Base-by-base conservation (phyloP, 1,284 basidiomycete species). In the Pisolithus thermaeus region DNA sequence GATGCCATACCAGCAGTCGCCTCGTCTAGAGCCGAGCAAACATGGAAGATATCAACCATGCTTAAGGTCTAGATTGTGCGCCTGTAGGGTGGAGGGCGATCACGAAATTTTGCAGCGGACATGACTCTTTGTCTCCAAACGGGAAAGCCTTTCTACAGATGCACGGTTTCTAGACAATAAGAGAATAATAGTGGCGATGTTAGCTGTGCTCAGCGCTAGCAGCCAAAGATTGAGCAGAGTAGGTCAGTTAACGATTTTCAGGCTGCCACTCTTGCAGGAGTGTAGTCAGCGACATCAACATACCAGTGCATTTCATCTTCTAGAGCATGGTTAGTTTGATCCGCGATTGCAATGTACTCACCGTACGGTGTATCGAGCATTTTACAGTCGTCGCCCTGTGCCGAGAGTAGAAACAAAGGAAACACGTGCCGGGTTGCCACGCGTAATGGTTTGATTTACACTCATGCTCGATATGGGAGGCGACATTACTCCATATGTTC, bases 181-280 rank as follows among this genome's bases (percentile, higher is more conserved):
- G 11, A 14, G 32, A 14, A 40, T 40, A 40, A 20, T 40, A 22
- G 5, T 18, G 3, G n/a, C 18, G 39, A 14, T 40, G 18, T 39
- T 32, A 12, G 23, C 32, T 35, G 12, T 14, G 32, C 12, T 35
- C 4, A 47, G n/a, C 23, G 7, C 27, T 12, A 22, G 42, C 43
- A 50, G 37, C 40, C 39, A 53, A 36, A 50, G 44, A 23, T 22
- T 50, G 50, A 44, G 49, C 50, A 47, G 55, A 59, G 61, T 61
- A 51, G 52, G 64, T 90, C 87, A 88, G 87, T 83, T 72, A 83
- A 89, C 87, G 87, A 87, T 77, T 89, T 90, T 90, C 87, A 90
- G 75, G 86, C 87, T 85, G 87, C 86, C 83, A 75, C 81, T 77
- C 76, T 60, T 57, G 62, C 4, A 52, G 58, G 76, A 83, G n/a